Evolutionary conservation across 805 yeast species (phyloP), one percentile per base, ranked within the genome.

Genomic region (Candida berthetii): DNA sequence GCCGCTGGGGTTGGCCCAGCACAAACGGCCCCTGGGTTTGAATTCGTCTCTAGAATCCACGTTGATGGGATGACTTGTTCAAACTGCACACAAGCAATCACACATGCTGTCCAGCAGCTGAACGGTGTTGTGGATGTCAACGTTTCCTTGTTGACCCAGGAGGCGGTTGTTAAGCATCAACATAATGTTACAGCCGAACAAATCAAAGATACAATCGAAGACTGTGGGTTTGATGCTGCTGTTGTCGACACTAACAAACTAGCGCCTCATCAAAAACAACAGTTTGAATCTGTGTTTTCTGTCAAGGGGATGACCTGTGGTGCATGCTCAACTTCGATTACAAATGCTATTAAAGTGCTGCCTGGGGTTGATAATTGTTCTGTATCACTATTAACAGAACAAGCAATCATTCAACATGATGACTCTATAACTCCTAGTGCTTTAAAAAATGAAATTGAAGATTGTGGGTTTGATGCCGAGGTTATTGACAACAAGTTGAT

Each of bases 231-330:
- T 20, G 36, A 34, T 34, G 36, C 36, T n/a, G 15, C 13, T 11
- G 27, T 34, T 19, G n/a, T 34, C 6, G 36, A 34, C 9, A 14
- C 36, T 6, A 34, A 20, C 14, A 34, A 35, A 9, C 7, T 18
- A 13, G 13, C 35, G 16, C 7, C 25, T 13, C 19, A 39, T 38
- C 42, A 27, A 19, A 11, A 36, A 34, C 24, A 20, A 7, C 3
- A 3, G 18, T 19, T 37, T 16, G 39, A 37, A 5, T 53, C 60
- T 3, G 42, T 49, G 16, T 42, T 56, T 4, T 42, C 53, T 7
- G 48, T 56, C 27, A 46, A 47, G 38, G 97, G 97, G 2, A 91
- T 90, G 97, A 90, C 98, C 2, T 91, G 97, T 56, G 82, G 93
- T 2, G 75, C 95, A 1, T 91, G 98, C 57, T 73, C 85, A 1